Evolutionary conservation across 169 alveolate species (phyloP).

Genomic region (Plasmodium malariae): DNA sequence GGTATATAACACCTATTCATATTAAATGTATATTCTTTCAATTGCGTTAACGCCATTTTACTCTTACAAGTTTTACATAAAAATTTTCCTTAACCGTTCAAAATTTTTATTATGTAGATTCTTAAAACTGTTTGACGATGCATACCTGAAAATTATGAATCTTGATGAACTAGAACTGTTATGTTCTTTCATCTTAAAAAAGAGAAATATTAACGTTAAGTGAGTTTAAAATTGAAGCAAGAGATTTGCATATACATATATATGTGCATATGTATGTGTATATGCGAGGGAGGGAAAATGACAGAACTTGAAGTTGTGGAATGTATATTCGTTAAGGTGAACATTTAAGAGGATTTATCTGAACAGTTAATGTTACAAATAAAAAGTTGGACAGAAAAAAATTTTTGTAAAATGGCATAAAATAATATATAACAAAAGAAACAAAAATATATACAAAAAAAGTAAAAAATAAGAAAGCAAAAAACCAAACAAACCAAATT

Average conservation of each 20-base stretch:
- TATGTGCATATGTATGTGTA: no score
- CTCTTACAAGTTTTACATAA: background rate
- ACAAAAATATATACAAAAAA: background rate
- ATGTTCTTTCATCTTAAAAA: constrained; percentile 52
- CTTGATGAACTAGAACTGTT: constrained; percentile 60
- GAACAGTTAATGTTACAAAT: background rate
- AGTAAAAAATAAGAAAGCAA: background rate
- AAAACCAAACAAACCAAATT: no score
- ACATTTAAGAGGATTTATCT: background rate
- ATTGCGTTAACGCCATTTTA: no score
- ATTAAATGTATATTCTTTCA: no score
- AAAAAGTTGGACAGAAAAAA: background rate
- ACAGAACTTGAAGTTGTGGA: background rate
- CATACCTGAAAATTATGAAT: constrained; percentile 46
- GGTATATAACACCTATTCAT: no score
- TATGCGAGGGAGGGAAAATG: no score
- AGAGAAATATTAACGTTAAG: constrained; percentile 18
- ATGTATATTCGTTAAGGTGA: background rate
- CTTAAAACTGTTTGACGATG: constrained; percentile 42
- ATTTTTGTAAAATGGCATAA: no score
- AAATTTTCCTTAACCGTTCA: background rate
- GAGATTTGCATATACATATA: no score
- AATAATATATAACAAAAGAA: background rate
- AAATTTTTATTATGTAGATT: constrained; percentile 11
- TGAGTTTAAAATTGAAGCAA: no score